Base-by-base conservation (phyloP, 441 rosid species). In the Sinapis alba region DNA sequence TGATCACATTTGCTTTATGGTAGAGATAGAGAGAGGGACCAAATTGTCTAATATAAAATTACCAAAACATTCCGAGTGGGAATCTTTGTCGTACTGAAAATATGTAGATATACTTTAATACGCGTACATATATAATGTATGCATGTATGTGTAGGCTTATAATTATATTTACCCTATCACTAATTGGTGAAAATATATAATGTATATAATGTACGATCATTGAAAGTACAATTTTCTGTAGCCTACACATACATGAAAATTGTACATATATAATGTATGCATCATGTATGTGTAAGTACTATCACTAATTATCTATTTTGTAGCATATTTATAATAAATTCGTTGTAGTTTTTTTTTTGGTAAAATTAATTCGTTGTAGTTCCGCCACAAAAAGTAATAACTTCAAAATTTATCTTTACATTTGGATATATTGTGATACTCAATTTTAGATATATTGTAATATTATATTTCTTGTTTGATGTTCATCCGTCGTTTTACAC, bases 41-140 rank as follows among this genome's bases (percentile, higher is more conserved):
- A 62, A 62, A 56, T 62, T 73, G 78, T 68, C 18, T 30, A 72
- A 43, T 73, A 78, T 16, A 53, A 62, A 43, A 78, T 56, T 62
- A 34, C 9, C 65, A 73, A 78, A 78, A 73, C 78, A 78, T 78
- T 73, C 81, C 75, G 81, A 78, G 81, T 78, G 81, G 78, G 81
- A 78, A 78, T 78, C 81, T 78, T 78, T 78, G 78, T 78, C 81
- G 65, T 78, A 66, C n/a, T 72, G 62, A 66, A 65, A 59, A 34
- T 64, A 72, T 41, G 41, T 19, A 66, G 68, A 21, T 67, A 21
- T 67, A 62, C 63, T 71, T 68, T 50, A 68, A 43, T 72, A 67
- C 32, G 65, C 69, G 70, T 67, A 65, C 32, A 64, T 76, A 8
- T 19, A 54, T 74, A 64, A 13, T 50, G 26, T 75, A 75, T 47